phyloP scores from a whole-genome alignment of 768 basidiomycete species.

The Lepiota brunneoincarnata region DNA sequence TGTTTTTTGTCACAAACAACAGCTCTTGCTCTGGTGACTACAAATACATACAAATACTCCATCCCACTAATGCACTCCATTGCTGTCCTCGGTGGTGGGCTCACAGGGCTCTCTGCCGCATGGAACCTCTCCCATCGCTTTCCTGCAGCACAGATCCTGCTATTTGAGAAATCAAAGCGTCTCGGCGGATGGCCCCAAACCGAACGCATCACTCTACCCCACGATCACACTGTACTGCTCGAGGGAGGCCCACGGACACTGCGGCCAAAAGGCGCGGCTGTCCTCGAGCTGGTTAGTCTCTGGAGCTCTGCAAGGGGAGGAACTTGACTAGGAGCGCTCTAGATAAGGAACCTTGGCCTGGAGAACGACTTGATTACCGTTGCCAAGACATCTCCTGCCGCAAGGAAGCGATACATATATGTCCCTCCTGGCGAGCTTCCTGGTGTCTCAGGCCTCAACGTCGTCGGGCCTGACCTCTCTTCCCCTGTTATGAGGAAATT shows the following conservation, averaged over 20 bases:
- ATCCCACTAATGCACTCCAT: slow-evolving; percentile 23
- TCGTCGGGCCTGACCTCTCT: slow-evolving; percentile 31
- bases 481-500: slow-evolving; percentile 33
- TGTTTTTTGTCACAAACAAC: background rate
- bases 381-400: slow-evolving; percentile 65
- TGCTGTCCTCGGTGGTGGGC: slow-evolving; percentile 75
- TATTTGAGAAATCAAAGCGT: slow-evolving; percentile 63
- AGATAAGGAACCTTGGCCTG: slow-evolving; percentile 80
- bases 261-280: slow-evolving; percentile 67
- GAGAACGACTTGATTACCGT: slow-evolving; percentile 61
- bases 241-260: slow-evolving; percentile 90
- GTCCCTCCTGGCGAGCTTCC: slow-evolving; percentile 31
- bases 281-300: slow-evolving; percentile 74
- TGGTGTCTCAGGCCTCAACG: slow-evolving; percentile 48
- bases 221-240: slow-evolving; percentile 45
- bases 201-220: slow-evolving; percentile 44
- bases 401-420: slow-evolving; percentile 73
- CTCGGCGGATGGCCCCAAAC: slow-evolving; percentile 89
- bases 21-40: too few species aligned
- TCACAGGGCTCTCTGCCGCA: slow-evolving; percentile 79
- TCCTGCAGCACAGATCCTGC: slow-evolving; percentile 52
- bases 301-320: background rate
- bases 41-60: slow-evolving; percentile 2
- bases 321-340: slow-evolving; percentile 13
- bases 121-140: slow-evolving; percentile 72